Conservation (phyloP, 108 stramenopile species). For the Schizochytrium sp. region DNA sequence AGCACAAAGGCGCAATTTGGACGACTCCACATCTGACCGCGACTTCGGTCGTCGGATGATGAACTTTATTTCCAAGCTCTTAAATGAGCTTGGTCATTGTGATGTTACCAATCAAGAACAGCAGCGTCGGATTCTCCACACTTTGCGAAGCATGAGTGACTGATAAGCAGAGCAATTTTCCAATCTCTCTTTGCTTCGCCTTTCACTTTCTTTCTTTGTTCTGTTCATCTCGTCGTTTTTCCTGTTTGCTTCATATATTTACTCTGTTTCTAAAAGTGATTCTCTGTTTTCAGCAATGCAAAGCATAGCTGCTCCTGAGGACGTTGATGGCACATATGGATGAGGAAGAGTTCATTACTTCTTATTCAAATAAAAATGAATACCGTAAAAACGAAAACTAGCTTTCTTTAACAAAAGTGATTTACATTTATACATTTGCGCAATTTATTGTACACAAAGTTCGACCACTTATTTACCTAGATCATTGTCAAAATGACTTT, state of each 20-base stretch:
- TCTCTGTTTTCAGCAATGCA: no score
- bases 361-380: no score
- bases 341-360: no score
- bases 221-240: not conserved
- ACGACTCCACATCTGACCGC: slow-evolving; percentile 4
- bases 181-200: not conserved
- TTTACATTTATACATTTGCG: no score
- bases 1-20: not conserved
- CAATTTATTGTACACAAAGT: no score
- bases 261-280: no score
- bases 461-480: no score
- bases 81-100: slow-evolving; percentile 45
- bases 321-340: no score
- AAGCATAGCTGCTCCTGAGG: no score
- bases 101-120: slow-evolving; percentile 24
- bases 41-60: slow-evolving; percentile 53
- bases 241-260: not conserved
- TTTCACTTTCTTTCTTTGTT: not conserved
- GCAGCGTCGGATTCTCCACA: slow-evolving; percentile 12
- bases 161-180: not conserved
- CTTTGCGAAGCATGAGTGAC: slow-evolving; percentile 14
- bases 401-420: no score
- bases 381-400: no score
- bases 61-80: slow-evolving; percentile 56
- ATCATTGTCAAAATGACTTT: no score